Percentiles rank a stretch among this genome's conserved stretches.
Conservation (phyloP, 2,329 filamentous ascomycete genomes). For the Hypoxylon sp. region DNA sequence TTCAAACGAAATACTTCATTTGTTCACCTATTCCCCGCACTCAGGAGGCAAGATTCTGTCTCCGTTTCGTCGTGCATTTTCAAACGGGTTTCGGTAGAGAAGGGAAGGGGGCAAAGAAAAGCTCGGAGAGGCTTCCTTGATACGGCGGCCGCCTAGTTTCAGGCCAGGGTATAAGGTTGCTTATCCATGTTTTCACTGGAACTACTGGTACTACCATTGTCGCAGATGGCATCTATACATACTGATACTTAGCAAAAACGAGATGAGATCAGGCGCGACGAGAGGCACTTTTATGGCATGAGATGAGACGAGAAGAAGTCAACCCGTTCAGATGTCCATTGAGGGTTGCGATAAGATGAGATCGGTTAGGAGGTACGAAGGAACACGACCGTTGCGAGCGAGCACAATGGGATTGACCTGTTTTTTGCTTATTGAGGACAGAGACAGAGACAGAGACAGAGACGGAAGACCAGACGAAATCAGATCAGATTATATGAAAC, state of each 20-base stretch:
- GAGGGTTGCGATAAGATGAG: background rate
- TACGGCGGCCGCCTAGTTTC: background rate
- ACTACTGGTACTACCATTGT: too few species aligned
- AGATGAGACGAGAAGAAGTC: background rate
- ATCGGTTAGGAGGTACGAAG: background rate
- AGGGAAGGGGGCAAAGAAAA: too few species aligned
- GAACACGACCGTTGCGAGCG: background rate
- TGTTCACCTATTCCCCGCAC: constrained; percentile 7
- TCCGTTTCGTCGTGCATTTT: constrained; percentile 27
- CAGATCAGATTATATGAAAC: background rate
- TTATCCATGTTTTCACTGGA: too few species aligned
- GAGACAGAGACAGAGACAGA: too few species aligned
- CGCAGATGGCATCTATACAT: too few species aligned
- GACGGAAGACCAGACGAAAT: background rate
- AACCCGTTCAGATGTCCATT: background rate
- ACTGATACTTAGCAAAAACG: background rate
- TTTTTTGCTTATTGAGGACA: background rate
- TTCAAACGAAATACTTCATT: constrained; percentile 4
- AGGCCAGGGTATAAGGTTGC: too few species aligned
- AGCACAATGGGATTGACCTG: background rate
- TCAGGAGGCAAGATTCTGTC: constrained; percentile 11
- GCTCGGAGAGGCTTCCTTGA: constrained; percentile 18
- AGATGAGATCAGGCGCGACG: background rate
- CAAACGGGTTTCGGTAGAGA: constrained; percentile 24
- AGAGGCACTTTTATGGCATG: background rate